Evolutionary conservation across 768 basidiomycete genomes (phyloP), one percentile per base, ranked within the genome.

Genomic region (Leucocoprinus leucothites): DNA sequence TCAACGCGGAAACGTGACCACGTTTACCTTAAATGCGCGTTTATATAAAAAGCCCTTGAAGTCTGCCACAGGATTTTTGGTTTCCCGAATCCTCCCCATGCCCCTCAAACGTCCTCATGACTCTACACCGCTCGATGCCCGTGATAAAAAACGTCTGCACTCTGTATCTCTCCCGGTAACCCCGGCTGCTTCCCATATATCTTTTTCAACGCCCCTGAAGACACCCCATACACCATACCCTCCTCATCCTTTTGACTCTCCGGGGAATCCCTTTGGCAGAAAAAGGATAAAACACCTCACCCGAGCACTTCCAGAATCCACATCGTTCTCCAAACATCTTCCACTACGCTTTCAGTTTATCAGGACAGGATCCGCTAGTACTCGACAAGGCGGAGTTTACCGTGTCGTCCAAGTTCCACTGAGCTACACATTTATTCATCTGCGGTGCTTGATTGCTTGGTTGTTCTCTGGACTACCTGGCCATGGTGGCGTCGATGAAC

Each of bases 401-500:
- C 79, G 87, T 50, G 69, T 89, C 50, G 81, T 82, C 3, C 87
- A 87, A 59, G 85, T 88, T 7, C 88, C 88, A 0, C 70, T 82
- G 24, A 86, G 77, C 63, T 89, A 88, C 64, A 86, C 84, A 0
- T 84, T 91, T 59, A 71, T 78, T 0, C 86, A 86, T 61, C 71
- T 91, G 3, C 80, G 81, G 38, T 77, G 75, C 44, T 76, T 91
- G 45, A 74, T 89, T 25, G 69, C 77, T 6, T 90, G 82, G 63
- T 67, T 87, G 4, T 89, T 87, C 59, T 75, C 73, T 44, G 73
- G 61, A 2, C 51, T 57, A 49, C 51, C 60, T 38, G 40, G 38
- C 9, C 48, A 36, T 41, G 61, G 62, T 54, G 57, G 60, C 1
- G 64, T 67, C 4, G 70, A 76, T 3, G 79, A 77, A 1, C 84